Base-by-base conservation (phyloP, 2,329 filamentous ascomycete species). In the Penicillium aurantiogriseum region DNA sequence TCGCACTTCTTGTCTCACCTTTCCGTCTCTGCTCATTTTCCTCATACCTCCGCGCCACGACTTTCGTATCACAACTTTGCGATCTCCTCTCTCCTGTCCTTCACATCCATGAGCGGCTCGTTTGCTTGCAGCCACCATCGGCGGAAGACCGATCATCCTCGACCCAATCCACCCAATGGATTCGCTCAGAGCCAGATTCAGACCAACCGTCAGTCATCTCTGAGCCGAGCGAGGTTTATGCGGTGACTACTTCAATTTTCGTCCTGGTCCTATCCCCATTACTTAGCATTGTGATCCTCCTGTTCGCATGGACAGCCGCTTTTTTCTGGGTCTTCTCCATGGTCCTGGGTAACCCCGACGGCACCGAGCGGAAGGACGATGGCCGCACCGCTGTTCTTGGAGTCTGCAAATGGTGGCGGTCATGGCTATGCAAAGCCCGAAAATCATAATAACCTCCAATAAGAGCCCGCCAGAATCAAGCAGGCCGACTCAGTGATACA, bases 301-400 rank as follows among this genome's bases (percentile, higher is more conserved):
- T 85, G 15, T 80, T 81, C 1, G 79, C 81, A 6, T 87, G 84
- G 84, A 80, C 82, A 0, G 79, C 83, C 0, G 84, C 83, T 1
- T 81, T 78, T 21, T 88, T 87, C 73, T 87, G 85, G 85, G 73
- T 85, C 51, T 85, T 85, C 66, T 79, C 83, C 25, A 80, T 80
- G 65, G 82, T 87, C 11, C 74, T 88, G 48, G 85, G 85, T 5
- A 85, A 87, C 70, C 85, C 85, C 31, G 83, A 85, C 54, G 82
- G 82, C 40, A 81, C 80, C 31, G 82, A 84, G 64, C 80, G 81
- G 27, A 80, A 81, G 61, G 85, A 87, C 60, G 85, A 88, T 62
- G 85, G 85, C 13, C 77, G 80, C 52, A 82, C 83, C 23, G 82
- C 83, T 13, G 84, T 87, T 4, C 71, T 88, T 3, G 80, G 79